Percentiles rank a stretch among this genome's conserved stretches.
Conservation (phyloP, 176 grass and related monocot genomes). For the Musa beccarii region DNA sequence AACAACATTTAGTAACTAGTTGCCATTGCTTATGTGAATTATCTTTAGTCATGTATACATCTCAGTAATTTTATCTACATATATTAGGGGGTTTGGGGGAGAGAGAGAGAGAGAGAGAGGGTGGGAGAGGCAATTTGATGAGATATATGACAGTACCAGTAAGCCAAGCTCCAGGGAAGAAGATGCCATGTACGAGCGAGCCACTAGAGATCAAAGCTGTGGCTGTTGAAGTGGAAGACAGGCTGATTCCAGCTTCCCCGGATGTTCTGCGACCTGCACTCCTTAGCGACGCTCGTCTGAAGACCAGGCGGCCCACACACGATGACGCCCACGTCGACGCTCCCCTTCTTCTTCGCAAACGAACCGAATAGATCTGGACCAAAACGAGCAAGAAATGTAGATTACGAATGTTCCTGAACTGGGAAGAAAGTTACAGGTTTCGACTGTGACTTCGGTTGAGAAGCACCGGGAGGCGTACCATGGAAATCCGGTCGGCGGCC, state of each 20-base stretch:
- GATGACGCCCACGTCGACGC: slow-evolving; percentile 38
- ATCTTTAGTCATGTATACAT: too few species aligned
- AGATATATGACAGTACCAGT: too few species aligned
- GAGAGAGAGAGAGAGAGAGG: too few species aligned
- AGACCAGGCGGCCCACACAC: slow-evolving; percentile 73
- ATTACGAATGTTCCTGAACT: too few species aligned
- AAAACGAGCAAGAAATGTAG: too few species aligned
- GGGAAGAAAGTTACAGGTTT: too few species aligned
- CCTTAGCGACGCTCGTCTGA: slow-evolving; percentile 64
- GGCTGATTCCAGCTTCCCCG: slow-evolving; percentile 30
- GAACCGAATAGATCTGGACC: slow-evolving; percentile 27
- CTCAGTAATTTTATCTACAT: too few species aligned
- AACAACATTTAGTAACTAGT: too few species aligned
- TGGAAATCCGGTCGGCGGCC: slow-evolving; percentile 72
- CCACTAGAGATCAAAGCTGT: slow-evolving; percentile 80
- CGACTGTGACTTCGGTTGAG: not conserved
- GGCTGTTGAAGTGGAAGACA: slow-evolving; percentile 92
- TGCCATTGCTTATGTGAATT: too few species aligned
- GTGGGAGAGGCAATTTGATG: too few species aligned
- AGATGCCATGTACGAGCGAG: not conserved
- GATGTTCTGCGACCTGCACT: slow-evolving; percentile 64
- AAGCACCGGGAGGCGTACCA: slow-evolving; percentile 32
- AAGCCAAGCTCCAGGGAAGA: too few species aligned
- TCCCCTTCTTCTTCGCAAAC: slow-evolving; percentile 25
- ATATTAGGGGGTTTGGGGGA: too few species aligned